phyloP scores from a whole-genome alignment of 1,284 basidiomycete species.

The Ganoderma meredithae region DNA sequence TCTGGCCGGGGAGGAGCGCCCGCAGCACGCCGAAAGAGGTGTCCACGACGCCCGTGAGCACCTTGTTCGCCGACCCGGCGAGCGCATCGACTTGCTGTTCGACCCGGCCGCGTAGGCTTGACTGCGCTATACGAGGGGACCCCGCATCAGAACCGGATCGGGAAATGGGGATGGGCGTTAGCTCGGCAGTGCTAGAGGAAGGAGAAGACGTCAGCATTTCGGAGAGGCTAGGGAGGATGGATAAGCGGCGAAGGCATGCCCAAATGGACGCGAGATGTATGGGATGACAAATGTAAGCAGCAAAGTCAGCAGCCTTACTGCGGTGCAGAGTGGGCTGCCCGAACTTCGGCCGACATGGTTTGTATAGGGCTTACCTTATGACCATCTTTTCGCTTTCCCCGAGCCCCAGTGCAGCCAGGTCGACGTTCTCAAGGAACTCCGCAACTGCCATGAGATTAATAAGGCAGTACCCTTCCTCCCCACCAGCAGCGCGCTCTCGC shows the following conservation, averaged over 20 bases:
- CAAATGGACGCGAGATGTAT: too few species aligned
- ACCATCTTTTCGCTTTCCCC: slow-evolving; percentile 69
- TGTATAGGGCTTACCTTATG: slow-evolving; percentile 51
- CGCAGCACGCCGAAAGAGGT: slow-evolving; percentile 83
- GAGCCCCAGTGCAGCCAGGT: slow-evolving; percentile 83
- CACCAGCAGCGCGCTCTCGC: slow-evolving; percentile 68
- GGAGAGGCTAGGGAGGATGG: slow-evolving; percentile 5
- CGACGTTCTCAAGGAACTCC: slow-evolving; percentile 93
- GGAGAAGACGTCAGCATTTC: slow-evolving; percentile 14
- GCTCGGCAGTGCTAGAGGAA: slow-evolving; percentile 67
- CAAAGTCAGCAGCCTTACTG: not conserved
- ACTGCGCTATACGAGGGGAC: slow-evolving; percentile 45
- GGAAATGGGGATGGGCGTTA: slow-evolving; percentile 77
- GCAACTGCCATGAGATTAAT: slow-evolving; percentile 95
- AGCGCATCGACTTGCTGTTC: slow-evolving; percentile 86
- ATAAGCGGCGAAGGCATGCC: not conserved
- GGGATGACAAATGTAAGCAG: not conserved
- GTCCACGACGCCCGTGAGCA: slow-evolving; percentile 86
- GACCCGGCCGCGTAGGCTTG: slow-evolving; percentile 75
- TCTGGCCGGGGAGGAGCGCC: slow-evolving; percentile 57
- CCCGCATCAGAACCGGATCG: slow-evolving; percentile 40
- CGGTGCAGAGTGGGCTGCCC: not conserved
- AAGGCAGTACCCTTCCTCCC: slow-evolving; percentile 91
- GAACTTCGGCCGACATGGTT: not conserved
- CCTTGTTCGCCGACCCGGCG: slow-evolving; percentile 85